phyloP scores from a whole-genome alignment of 2,329 filamentous ascomycete species.

The Diaporthe sp. region DNA sequence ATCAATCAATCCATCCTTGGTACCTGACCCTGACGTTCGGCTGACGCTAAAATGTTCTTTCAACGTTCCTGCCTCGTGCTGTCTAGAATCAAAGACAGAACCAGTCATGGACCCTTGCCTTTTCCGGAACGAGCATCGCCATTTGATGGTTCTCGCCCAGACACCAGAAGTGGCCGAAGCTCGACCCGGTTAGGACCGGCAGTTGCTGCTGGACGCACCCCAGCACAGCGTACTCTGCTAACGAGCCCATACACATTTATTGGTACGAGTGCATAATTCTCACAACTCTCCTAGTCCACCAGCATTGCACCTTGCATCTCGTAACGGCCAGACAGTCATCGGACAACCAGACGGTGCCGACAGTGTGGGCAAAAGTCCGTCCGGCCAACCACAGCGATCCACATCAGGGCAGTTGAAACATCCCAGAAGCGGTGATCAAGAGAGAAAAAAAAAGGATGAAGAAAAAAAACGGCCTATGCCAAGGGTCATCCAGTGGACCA shows the following conservation, averaged over 20 bases:
- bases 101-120: slow-evolving; percentile 21
- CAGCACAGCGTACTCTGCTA: background rate
- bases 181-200: slow-evolving; percentile 21
- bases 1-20: background rate
- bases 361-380: slow-evolving; percentile 2
- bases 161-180: background rate
- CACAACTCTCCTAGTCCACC: background rate
- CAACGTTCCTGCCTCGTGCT: slow-evolving; percentile 27
- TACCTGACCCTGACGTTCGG: background rate
- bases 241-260: background rate
- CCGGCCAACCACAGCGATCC: slow-evolving; percentile 17
- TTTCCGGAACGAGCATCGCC: slow-evolving; percentile 14
- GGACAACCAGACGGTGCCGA: slow-evolving; percentile 6
- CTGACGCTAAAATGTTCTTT: slow-evolving; percentile 27
- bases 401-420: slow-evolving; percentile 33
- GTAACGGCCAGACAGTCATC: slow-evolving; percentile 7
- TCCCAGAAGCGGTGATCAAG: slow-evolving; percentile 25
- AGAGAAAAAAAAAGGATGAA: too few species aligned
- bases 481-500: slow-evolving; percentile 3
- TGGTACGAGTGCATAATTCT: background rate
- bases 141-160: background rate
- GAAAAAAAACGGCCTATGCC: slow-evolving; percentile 1
- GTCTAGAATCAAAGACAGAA: slow-evolving; percentile 14
- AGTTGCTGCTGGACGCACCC: background rate
- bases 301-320: slow-evolving; percentile 5